These are phyloP conservation scores for Adansonia rubrostipa DNA, from an alignment of 441 rosid species.

Conservation along the genomic window DNA sequence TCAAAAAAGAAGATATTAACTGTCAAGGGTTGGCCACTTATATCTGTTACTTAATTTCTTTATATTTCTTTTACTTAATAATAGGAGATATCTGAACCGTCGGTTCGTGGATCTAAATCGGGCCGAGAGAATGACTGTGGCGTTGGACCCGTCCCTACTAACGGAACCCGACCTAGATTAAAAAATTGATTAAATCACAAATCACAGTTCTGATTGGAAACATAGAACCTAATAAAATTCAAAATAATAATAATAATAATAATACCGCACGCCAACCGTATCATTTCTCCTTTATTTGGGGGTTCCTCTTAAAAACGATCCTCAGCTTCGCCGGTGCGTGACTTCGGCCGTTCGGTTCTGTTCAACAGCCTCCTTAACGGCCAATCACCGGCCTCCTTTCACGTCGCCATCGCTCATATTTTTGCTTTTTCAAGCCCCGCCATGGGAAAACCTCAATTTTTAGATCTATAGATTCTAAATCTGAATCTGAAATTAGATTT, in stretches of 20 bases:
- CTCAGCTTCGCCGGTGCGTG: constrained; percentile 36
- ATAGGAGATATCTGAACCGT: no score
- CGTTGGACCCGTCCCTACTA: neutral
- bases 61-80: no score
- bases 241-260: neutral
- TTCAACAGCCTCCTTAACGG: constrained; percentile 13
- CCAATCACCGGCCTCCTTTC: constrained; percentile 31
- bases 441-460: constrained; percentile 28
- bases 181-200: neutral
- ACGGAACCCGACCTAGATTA: constrained; percentile 6
- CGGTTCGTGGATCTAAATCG: no score
- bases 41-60: neutral
- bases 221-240: neutral
- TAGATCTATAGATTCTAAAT: constrained; percentile 42
- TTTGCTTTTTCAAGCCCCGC: neutral
- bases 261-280: neutral
- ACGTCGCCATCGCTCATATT: constrained; percentile 24
- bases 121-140: neutral
- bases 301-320: neutral
- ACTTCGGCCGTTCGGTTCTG: constrained; percentile 16
- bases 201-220: neutral
- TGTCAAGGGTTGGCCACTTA: neutral
- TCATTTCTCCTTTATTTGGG: neutral
- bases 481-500: constrained; percentile 23
- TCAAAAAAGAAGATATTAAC: neutral